Base-by-base conservation (phyloP, 768 basidiomycete genomes). In the Clitopilus passeckerianus region DNA sequence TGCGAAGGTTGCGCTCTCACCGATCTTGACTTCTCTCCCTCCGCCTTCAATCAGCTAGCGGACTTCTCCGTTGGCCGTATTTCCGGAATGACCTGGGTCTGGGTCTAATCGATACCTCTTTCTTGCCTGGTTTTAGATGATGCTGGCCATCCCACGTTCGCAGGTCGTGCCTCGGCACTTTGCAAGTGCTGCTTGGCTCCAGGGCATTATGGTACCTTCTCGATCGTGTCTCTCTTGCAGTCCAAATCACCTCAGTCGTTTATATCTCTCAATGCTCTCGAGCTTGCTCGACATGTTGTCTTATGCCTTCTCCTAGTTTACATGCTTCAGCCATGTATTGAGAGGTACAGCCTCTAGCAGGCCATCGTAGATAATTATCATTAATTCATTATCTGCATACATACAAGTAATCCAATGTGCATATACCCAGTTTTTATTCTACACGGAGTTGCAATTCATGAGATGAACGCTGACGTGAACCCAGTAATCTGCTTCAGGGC, bases 21-120 rank as follows among this genome's bases (percentile, higher is more conserved):
- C 54, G 78, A 82, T 67, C 79, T 91, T 61, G 88, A 91, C 71
- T 77, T 91, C 62, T 84, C 86, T 10, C 84, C 82, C 6, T 0
- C 71, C 6, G 86, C 86, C 8, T 91, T 91, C 71, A 5, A 64
- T 0, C 0, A 61, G 6, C 75, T 91, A 41, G 82, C 86, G 0
- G 60, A 64, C 58, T 46, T 55, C 14, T 54, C 65, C 34, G 43
- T 79, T 9, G 90, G 90, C 12, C 85, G 87, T 61, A 67, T 91
- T 62, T 53, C 16, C 44, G 67, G 65, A 53, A 68, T 89, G 27
- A 66, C 62, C 7, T 90, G 90, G 87, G 23, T 41, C 16, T 87
- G 80, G 79, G 18, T 62, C 33, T 80, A 71, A 69, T 46, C 43
- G 30, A 54, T 50, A 22, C 50, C 58, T 58, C 56, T 60, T 61